A percentile compares a stretch with the other conserved stretches of the same genome.
phyloP scores from a whole-genome alignment of 768 basidiomycete species.

The Cystobasidium ongulense region DNA sequence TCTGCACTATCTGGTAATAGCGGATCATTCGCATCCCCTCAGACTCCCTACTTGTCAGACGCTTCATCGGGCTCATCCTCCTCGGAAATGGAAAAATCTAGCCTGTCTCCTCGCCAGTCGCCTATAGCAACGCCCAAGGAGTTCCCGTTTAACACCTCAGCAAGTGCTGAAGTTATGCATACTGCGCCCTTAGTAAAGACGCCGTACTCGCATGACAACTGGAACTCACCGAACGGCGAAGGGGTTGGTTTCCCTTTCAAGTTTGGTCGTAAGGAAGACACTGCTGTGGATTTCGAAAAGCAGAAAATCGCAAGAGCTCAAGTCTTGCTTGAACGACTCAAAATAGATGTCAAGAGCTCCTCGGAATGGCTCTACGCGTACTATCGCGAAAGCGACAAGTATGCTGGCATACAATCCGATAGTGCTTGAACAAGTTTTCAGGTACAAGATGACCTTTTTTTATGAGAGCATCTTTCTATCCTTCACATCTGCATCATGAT shows the following conservation, averaged over 20 bases:
- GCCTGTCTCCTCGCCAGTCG: neutral
- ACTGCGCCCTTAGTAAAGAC: neutral
- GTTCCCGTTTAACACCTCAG: neutral
- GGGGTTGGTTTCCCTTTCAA: too few species aligned
- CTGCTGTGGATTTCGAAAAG: neutral
- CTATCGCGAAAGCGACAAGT: constrained; percentile 1
- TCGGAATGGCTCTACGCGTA: constrained; percentile 5
- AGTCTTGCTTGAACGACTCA: neutral
- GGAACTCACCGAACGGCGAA: too few species aligned
- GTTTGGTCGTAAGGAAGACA: neutral
- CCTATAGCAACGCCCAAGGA: neutral
- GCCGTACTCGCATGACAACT: too few species aligned
- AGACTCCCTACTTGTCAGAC: neutral
- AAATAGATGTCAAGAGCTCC: neutral
- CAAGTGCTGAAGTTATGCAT: neutral
- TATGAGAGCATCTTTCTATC: too few species aligned
- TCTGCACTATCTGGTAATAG: neutral
- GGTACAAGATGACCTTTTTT: too few species aligned
- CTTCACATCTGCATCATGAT: too few species aligned
- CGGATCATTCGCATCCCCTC: neutral
- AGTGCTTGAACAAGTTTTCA: too few species aligned
- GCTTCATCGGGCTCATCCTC: neutral
- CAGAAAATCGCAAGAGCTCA: neutral
- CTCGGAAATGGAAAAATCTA: neutral
- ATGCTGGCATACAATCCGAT: neutral